Evolutionary conservation across 345 rosid genomes (phyloP).

Genomic region (Dipteronia dyeriana): DNA sequence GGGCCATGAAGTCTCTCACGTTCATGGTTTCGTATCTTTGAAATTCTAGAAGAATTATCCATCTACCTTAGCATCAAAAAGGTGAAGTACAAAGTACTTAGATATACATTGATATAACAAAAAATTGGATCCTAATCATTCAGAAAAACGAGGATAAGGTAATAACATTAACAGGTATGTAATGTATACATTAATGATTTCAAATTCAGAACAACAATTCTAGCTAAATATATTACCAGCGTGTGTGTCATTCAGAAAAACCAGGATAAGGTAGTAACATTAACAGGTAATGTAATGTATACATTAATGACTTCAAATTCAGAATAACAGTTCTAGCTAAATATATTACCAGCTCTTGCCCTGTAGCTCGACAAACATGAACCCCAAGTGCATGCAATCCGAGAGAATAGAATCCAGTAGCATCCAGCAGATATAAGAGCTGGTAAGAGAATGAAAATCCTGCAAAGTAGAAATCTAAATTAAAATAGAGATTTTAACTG

Average conservation of each 20-base stretch:
- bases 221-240: conserved; percentile 52
- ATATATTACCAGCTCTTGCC: conserved; percentile 85
- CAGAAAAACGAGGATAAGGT: not conserved
- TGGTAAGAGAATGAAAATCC: conserved; percentile 90
- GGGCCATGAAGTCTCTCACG: conserved; percentile 96
- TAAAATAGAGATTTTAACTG: conserved; percentile 20
- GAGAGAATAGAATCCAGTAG: conserved; percentile 90
- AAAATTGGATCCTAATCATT: not conserved
- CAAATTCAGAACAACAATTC: conserved; percentile 16
- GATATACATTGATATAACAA: conserved; percentile 8
- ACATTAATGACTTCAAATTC: conserved; percentile 11
- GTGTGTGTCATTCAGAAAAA: no score
- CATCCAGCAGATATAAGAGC: conserved; percentile 90
- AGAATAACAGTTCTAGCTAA: conserved; percentile 13
- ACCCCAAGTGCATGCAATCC: conserved; percentile 92
- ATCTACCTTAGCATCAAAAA: conserved; percentile 73
- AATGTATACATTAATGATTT: not conserved
- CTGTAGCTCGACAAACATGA: conserved; percentile 99
- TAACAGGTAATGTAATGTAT: no score
- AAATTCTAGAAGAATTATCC: conserved; percentile 96
- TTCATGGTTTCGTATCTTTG: conserved; percentile 85
- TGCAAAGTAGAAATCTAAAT: conserved; percentile 43
- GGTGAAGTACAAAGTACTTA: conserved; percentile 17
- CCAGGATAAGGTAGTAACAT: no score
- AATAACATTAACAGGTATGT: not conserved